phyloP scores from a whole-genome alignment of 495 filamentous ascomycete genomes.

The Pseudotulostoma volvatum region DNA sequence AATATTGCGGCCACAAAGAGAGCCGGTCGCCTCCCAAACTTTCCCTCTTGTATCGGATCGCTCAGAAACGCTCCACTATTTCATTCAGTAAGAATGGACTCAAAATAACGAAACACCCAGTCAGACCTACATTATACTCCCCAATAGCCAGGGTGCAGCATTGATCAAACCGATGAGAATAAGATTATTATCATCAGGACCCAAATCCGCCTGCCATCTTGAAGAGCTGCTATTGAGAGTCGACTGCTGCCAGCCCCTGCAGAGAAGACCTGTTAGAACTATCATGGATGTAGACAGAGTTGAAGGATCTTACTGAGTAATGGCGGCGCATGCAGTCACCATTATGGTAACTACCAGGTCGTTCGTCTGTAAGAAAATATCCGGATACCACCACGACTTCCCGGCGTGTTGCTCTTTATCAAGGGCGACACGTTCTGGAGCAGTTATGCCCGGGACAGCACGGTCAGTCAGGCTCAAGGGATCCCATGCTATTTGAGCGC shows the following conservation, averaged over 20 bases:
- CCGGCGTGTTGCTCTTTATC: conserved; percentile 26
- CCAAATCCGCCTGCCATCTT: conserved; percentile 34
- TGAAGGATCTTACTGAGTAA: conserved; percentile 12
- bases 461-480: not conserved
- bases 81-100: not conserved
- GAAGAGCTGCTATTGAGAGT: conserved; percentile 52
- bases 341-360: too few species aligned
- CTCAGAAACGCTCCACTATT: conserved; percentile 47
- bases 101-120: not conserved
- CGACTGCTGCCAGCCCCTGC: conserved; percentile 48
- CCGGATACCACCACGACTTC: not conserved
- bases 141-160: conserved; percentile 15
- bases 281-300: conserved; percentile 2
- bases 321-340: conserved; percentile 14
- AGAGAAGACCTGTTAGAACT: conserved; percentile 2
- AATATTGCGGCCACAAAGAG: conserved; percentile 51
- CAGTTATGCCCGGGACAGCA: conserved; percentile 21
- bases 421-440: conserved; percentile 35
- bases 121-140: conserved; percentile 17
- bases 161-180: conserved; percentile 26
- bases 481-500: conserved; percentile 5
- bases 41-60: too few species aligned
- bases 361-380: conserved; percentile 9
- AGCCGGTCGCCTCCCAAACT: conserved; percentile 43
- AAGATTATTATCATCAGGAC: conserved; percentile 16